These are phyloP conservation scores for Xylaria sp. DNA, from an alignment of 2,329 filamentous ascomycete species.

Conservation along the genomic window DNA sequence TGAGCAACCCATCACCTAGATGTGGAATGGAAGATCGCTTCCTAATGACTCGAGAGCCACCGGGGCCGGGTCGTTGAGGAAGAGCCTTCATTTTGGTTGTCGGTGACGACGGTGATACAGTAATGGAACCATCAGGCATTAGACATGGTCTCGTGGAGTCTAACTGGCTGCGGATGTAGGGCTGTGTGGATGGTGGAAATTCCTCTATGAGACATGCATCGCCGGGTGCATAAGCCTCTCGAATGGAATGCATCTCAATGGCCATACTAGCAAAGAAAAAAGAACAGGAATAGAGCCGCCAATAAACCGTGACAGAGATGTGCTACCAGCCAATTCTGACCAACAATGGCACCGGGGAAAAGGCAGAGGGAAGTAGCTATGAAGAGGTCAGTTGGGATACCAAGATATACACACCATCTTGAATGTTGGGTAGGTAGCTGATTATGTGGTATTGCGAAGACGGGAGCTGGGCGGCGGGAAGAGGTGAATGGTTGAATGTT, in stretches of 20 bases:
- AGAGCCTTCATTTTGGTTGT: conserved; percentile 35
- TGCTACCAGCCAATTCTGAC: background rate
- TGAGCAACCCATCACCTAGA: conserved; percentile 43
- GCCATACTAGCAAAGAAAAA: conserved; percentile 12
- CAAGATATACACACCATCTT: background rate
- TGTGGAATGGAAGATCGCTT: conserved; percentile 37
- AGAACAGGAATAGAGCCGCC: background rate
- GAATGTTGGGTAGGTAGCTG: background rate
- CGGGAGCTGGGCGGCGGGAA: background rate
- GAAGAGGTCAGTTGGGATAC: conserved; percentile 1
- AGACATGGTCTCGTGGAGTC: background rate
- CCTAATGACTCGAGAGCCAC: conserved; percentile 41
- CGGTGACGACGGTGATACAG: background rate
- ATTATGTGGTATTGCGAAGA: background rate
- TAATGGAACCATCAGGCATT: background rate
- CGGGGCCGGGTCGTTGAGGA: conserved; percentile 37
- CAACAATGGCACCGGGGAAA: background rate
- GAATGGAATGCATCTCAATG: conserved; percentile 4
- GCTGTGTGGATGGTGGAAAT: background rate
- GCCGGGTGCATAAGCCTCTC: conserved; percentile 6
- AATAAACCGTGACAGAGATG: conserved; percentile 6
- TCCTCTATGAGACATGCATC: conserved; percentile 6
- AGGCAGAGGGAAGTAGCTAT: conserved; percentile 10
- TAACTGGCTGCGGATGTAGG: background rate
- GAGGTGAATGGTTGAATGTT: background rate